Base-by-base conservation (phyloP, 305 asterid species). In the Fraxinus albicans region DNA sequence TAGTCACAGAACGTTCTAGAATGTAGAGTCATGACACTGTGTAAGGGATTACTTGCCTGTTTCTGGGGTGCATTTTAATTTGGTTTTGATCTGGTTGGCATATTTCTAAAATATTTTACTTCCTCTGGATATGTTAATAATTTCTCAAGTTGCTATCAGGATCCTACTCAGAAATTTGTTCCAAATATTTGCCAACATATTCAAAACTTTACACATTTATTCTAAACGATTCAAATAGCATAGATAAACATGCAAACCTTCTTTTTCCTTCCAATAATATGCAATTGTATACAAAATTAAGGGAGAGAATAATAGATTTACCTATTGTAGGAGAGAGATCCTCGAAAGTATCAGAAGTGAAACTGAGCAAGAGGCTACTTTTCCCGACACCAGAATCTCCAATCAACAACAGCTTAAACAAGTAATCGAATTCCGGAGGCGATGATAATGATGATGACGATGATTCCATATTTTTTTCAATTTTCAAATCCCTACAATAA, bases 321-420 rank as follows among this genome's bases (percentile, higher is more conserved):
- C 99, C 98, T 77, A 95, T 94, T 44, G 98, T 95, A 29, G 99
- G 99, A 77, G 98, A 95, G 17, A 95, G 96, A 82, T 95, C 99
- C 81, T 95, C 97, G 77, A 95, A 95, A 40, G 90, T 77, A 82
- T 95, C 96, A 67, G 98, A 90, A 47, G 99, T 95, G 86, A 95
- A 95, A 83, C 99, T 91, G 82, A 95, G 97, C 89, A 95, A 87
- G 76, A 95, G 93, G 80, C 86, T 91, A 73, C 99, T 95, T 83
- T 95, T 95, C 42, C 98, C 98, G 83, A 95, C 99, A 69, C 99
- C 99, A 47, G 99, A 95, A 90, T 95, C 98, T 33, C 98, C 98
- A 19, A 95, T 94, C 90, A 95, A 70, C 84, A 95, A 85, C 89
- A 95, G 65, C 94, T 94, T 95, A 85, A 95, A 95, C 92, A 95